Conservation (phyloP, 225 moss, liverwort and hornwort genomes). For the Bryoerythrophyllum caledonicum region DNA sequence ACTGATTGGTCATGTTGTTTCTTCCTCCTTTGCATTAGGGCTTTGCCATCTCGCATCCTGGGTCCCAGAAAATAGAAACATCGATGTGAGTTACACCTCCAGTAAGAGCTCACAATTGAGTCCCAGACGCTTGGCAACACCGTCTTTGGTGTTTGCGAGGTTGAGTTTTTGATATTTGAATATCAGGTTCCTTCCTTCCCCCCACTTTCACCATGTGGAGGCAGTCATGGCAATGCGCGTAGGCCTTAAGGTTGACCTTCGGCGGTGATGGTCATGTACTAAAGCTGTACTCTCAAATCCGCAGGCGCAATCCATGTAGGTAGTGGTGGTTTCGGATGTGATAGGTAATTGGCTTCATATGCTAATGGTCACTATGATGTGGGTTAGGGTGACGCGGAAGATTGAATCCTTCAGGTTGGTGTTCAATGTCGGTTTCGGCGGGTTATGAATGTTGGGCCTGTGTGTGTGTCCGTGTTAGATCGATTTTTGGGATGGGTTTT, state of each 20-base stretch:
- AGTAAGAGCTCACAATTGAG: slow-evolving; percentile 2
- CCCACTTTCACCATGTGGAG: background rate
- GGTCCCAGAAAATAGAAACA: slow-evolving; percentile 1
- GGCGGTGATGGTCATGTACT: slow-evolving; percentile 18
- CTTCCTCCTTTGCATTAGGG: slow-evolving; percentile 28
- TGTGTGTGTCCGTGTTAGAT: slow-evolving; percentile 4
- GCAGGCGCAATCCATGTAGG: slow-evolving; percentile 5
- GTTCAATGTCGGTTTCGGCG: background rate
- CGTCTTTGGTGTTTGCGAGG: background rate
- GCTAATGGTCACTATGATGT: slow-evolving; percentile 11
- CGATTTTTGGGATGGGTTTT: slow-evolving; percentile 7
- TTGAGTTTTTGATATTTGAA: slow-evolving; percentile 11
- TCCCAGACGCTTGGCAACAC: slow-evolving; percentile 5
- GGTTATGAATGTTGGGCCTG: slow-evolving; percentile 6
- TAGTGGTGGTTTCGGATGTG: slow-evolving; percentile 20
- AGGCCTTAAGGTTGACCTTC: slow-evolving; percentile 12
- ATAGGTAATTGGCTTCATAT: slow-evolving; percentile 12
- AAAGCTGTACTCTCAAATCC: slow-evolving; percentile 12
- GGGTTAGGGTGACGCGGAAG: slow-evolving; percentile 23
- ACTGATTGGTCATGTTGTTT: slow-evolving; percentile 14
- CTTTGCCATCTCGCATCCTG: slow-evolving; percentile 23
- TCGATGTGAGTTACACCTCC: background rate
- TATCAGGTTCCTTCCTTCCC: slow-evolving; percentile 9
- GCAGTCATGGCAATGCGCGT: slow-evolving; percentile 31
- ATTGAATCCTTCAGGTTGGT: slow-evolving; percentile 23